Base-by-base conservation (phyloP, 2,329 filamentous ascomycete species). In the Neofusicoccum sp. region DNA sequence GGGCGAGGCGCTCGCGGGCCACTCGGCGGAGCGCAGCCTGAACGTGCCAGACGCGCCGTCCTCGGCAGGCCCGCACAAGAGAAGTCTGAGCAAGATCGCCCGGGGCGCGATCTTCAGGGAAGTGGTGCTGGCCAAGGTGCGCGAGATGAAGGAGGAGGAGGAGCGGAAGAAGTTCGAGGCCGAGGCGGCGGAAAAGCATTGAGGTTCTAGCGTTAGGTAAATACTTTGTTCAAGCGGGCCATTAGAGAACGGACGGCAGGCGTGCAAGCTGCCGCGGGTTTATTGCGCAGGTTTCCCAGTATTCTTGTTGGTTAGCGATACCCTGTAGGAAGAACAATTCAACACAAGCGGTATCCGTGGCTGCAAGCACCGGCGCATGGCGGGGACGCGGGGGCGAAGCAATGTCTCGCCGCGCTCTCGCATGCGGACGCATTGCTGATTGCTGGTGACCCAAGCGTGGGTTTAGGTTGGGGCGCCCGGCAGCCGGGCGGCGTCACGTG, bases 121-220 rank as follows among this genome's bases (percentile, higher is more conserved):
- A 75, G 90, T 98, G 11, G 93, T 97, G 12, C 80, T 96, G 61
- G 93, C 93, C 65, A 98, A 97, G 80, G 91, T 96, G 47, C 86
- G 89, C 63, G 93, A 96, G 76, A 89, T 91, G 84, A 96, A 96
- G 82, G 89, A 91, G 67, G 85, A 93, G 69, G 89, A 96, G 72
- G 87, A 93, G 71, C 85, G 84, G 33, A 82, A 89, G 67, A 87
- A 88, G 73, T 76, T 84, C 73, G 90, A 77, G 80, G 86, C 75
- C 79, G 87, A 79, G 61, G 80, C 79, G 6, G 73, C 78, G 20
- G 68, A 72, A 60, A 64, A 65, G 30, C 38, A 60, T 40, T 60
- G 33, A 60, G n/a, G 14, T 20, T 14, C 51, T 43, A 31, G n/a
- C 43, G 36, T 43, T 44, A 20, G 20, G 24, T 24, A 41, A n/a